phyloP scores from a whole-genome alignment of 2,329 filamentous ascomycete species.

The Dactylellina parvicollis region DNA sequence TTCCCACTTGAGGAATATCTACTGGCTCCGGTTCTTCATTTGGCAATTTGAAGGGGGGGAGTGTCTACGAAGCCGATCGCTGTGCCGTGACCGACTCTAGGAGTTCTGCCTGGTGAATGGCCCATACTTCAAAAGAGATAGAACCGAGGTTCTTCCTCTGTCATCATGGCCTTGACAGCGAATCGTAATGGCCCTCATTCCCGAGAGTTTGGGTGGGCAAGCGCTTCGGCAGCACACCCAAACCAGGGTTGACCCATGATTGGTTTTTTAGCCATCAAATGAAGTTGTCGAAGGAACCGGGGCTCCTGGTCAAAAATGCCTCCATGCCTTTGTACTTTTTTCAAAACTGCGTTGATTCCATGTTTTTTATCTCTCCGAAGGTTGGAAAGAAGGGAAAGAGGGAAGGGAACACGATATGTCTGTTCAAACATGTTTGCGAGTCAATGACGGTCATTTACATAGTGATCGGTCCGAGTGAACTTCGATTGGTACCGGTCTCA shows the following conservation, averaged over 20 bases:
- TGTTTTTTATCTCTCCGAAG: slow-evolving; percentile 44
- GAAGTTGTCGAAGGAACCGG: slow-evolving; percentile 14
- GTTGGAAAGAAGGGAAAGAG: slow-evolving; percentile 5
- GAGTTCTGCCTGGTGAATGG: slow-evolving; percentile 30
- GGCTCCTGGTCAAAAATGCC: slow-evolving; percentile 23
- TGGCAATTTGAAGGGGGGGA: slow-evolving; percentile 11
- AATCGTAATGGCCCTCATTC: slow-evolving; percentile 44
- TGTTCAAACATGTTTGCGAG: neutral
- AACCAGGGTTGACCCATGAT: slow-evolving; percentile 49
- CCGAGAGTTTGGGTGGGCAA: slow-evolving; percentile 52
- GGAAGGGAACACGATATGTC: neutral
- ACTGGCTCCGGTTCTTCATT: slow-evolving; percentile 1
- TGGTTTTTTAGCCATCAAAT: slow-evolving; percentile 54
- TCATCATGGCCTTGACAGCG: slow-evolving; percentile 26
- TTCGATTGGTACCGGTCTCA: slow-evolving; percentile 10
- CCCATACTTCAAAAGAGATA: slow-evolving; percentile 16
- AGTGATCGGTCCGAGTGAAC: neutral
- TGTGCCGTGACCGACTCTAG: slow-evolving; percentile 14
- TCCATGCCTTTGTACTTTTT: slow-evolving; percentile 27
- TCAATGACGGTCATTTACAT: neutral
- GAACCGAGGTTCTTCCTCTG: slow-evolving; percentile 35
- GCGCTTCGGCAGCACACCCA: slow-evolving; percentile 53
- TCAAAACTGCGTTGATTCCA: slow-evolving; percentile 24
- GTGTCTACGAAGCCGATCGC: slow-evolving; percentile 31
- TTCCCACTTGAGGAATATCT: slow-evolving; percentile 19